Conservation (phyloP, 805 yeast genomes). For the Kodamaea restingae region DNA sequence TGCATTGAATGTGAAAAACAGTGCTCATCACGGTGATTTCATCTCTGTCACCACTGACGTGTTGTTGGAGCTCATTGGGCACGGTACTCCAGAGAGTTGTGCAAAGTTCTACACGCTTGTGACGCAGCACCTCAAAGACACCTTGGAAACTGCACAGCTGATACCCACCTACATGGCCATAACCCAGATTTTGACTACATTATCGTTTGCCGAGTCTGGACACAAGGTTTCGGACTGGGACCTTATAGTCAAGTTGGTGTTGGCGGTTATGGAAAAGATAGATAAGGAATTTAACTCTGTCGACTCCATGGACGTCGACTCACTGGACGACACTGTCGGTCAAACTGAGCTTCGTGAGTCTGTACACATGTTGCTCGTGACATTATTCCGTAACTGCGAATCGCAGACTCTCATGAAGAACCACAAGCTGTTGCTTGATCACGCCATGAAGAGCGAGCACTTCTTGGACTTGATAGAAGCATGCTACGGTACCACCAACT, state of each 20-base stretch:
- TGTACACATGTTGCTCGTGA: slow-evolving; percentile 43
- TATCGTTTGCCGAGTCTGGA: slow-evolving; percentile 70
- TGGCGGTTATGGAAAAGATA: slow-evolving; percentile 11
- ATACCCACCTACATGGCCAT: slow-evolving; percentile 15
- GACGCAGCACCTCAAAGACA: slow-evolving; percentile 16
- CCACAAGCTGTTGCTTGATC: slow-evolving; percentile 42
- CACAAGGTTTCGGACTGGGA: slow-evolving; percentile 56
- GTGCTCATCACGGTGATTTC: slow-evolving; percentile 8
- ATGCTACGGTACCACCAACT: slow-evolving; percentile 37
- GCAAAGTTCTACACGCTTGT: slow-evolving; percentile 38
- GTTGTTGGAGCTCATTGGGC: slow-evolving; percentile 47
- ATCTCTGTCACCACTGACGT: slow-evolving; percentile 51
- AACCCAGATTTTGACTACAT: slow-evolving; percentile 41
- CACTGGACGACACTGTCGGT: no score
- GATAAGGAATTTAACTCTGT: no score
- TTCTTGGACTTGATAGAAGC: slow-evolving; percentile 48
- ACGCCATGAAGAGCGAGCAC: slow-evolving; percentile 28
- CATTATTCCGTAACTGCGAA: slow-evolving; percentile 55
- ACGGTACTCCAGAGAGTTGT: slow-evolving; percentile 50
- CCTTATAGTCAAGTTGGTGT: slow-evolving; percentile 18
- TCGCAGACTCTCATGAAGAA: slow-evolving; percentile 43
- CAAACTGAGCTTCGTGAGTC: slow-evolving; percentile 19
- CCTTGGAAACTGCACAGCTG: slow-evolving; percentile 9
- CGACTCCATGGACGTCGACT: no score
- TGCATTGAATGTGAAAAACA: slow-evolving; percentile 13